Percentiles rank a stretch among this genome's conserved stretches.
Evolutionary conservation across 305 asterid genomes (phyloP).

Genomic region (Andrographis paniculata): DNA sequence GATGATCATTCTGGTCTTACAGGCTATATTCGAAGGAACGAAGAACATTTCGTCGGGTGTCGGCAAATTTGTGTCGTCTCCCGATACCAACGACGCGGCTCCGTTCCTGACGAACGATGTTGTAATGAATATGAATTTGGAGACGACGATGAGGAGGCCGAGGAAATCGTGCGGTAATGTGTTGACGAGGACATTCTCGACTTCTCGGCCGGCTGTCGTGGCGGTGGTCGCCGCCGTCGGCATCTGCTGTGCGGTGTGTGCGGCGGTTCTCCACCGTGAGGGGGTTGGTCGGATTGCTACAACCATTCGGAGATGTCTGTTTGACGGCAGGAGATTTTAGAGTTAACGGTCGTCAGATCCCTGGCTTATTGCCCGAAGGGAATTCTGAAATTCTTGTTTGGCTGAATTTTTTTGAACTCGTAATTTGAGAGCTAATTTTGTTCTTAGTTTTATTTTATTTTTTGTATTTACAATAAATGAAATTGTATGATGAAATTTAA

Average conservation of each 20-base stretch:
- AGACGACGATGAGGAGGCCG: slow-evolving; percentile 30
- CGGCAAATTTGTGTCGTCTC: neutral
- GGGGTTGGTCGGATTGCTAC: slow-evolving; percentile 45
- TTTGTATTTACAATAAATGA: no score
- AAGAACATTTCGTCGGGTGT: no score
- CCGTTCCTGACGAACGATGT: slow-evolving; percentile 47
- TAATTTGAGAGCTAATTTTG: no score
- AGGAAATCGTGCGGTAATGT: slow-evolving; percentile 24
- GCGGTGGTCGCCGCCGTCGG: slow-evolving; percentile 29
- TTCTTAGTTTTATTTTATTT: no score
- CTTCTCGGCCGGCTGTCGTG: slow-evolving; percentile 38
- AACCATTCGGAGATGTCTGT: slow-evolving; percentile 58
- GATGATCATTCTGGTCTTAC: neutral
- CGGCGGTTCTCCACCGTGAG: slow-evolving; percentile 55
- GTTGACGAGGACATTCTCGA: slow-evolving; percentile 21
- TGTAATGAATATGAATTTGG: slow-evolving; percentile 25
- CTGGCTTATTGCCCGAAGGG: neutral
- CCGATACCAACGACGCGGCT: slow-evolving; percentile 21
- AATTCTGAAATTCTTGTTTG: no score
- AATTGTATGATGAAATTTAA: no score
- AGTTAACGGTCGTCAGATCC: neutral
- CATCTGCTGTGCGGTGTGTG: slow-evolving; percentile 65
- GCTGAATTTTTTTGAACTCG: no score
- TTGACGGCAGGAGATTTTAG: slow-evolving; percentile 14
- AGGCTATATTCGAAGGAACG: no score